phyloP scores from a whole-genome alignment of 208 protist genomes.

The Trypanosoma boissoni region DNA sequence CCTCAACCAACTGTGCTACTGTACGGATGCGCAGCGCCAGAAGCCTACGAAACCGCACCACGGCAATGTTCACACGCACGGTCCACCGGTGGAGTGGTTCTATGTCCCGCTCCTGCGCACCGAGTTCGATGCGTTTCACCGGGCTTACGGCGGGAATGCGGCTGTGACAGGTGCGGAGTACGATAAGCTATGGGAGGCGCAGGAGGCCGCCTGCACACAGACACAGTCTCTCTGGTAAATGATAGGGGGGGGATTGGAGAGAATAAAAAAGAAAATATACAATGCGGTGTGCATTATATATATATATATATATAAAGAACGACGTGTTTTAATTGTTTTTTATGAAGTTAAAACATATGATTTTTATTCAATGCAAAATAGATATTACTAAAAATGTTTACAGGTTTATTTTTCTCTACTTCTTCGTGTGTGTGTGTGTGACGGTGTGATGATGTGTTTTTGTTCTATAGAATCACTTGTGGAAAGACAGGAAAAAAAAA shows the following conservation, averaged over 20 bases:
- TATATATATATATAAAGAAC: slow-evolving; percentile 12
- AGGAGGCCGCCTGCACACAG: slow-evolving; percentile 8
- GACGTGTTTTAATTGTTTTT: no score
- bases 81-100: slow-evolving; percentile 64
- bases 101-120: slow-evolving; percentile 54
- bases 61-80: slow-evolving; percentile 52
- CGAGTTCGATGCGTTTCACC: slow-evolving; percentile 70
- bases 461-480: no score
- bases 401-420: no score
- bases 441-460: no score
- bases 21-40: slow-evolving; percentile 32
- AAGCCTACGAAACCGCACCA: slow-evolving; percentile 18
- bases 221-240: neutral
- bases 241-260: neutral
- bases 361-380: no score
- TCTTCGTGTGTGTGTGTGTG: no score
- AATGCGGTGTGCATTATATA: neutral
- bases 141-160: slow-evolving; percentile 63
- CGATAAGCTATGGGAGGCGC: slow-evolving; percentile 29
- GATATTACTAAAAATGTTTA: no score
- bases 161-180: slow-evolving; percentile 43
- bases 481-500: no score
- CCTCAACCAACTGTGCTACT: slow-evolving; percentile 78
- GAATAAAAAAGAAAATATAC: neutral
- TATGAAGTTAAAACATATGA: no score